These are phyloP conservation scores for Myxozyma kluyveri DNA, from an alignment of 805 yeast species.

Conservation along the genomic window DNA sequence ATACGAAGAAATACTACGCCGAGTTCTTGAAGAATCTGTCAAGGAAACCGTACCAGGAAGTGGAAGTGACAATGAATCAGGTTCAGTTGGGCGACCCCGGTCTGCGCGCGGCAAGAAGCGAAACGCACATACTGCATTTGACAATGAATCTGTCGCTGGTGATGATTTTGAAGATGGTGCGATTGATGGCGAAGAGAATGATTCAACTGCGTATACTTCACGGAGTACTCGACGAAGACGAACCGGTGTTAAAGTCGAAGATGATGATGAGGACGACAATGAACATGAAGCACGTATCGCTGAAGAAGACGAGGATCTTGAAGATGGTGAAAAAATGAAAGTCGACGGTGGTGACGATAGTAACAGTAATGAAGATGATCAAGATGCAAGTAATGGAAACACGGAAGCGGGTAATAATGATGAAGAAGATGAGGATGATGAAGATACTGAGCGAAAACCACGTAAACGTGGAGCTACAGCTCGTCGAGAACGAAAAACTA, in stretches of 20 bases:
- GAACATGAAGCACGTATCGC: too few relatives aligned
- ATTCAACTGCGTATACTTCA: not conserved
- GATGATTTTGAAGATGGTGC: constrained; percentile 4
- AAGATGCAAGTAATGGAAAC: not conserved
- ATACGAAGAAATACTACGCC: constrained; percentile 41
- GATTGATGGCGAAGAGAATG: not conserved
- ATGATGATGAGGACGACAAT: not conserved
- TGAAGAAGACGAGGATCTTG: constrained; percentile 4
- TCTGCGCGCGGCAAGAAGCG: constrained; percentile 25
- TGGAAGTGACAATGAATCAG: constrained; percentile 3
- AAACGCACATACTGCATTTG: constrained; percentile 18
- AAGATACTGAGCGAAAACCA: not conserved
- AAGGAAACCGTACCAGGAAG: constrained; percentile 33
- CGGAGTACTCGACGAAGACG: not conserved
- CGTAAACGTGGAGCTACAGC: not conserved
- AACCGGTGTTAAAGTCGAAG: not conserved
- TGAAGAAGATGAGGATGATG: not conserved
- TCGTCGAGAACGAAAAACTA: constrained; percentile 12
- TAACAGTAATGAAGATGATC: constrained; percentile 33
- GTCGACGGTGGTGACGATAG: constrained; percentile 12
- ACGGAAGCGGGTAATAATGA: not conserved
- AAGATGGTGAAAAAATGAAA: constrained; percentile 2
- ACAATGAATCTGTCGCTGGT: constrained; percentile 22
- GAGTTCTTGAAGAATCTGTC: constrained; percentile 43
- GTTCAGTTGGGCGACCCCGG: not conserved